Evolutionary conservation across 2,329 filamentous ascomycete species (phyloP).

Genomic region (Fusarium chuoi): DNA sequence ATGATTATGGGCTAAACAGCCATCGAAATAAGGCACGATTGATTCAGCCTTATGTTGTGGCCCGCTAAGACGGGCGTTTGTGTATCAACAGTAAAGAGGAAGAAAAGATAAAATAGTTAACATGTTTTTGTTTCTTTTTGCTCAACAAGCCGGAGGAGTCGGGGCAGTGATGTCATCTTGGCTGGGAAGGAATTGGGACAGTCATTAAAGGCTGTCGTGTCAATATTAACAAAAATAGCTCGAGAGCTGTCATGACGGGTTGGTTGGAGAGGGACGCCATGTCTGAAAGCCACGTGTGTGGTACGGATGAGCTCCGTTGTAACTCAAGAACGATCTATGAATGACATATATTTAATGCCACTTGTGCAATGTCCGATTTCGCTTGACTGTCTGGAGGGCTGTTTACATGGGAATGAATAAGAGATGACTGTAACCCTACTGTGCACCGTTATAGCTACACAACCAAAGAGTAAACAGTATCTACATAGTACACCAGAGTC

Average conservation of each 20-base stretch:
- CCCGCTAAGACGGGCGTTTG: conserved; percentile 31
- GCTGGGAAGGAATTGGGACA: conserved; percentile 39
- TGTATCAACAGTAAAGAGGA: conserved; percentile 45
- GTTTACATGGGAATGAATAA: background rate
- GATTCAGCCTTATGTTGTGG: conserved; percentile 34
- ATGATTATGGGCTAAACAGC: conserved; percentile 73
- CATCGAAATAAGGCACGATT: conserved; percentile 31
- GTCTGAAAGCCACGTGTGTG: conserved; percentile 15
- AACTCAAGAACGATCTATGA: conserved; percentile 42
- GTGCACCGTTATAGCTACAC: background rate
- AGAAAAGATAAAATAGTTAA: conserved; percentile 46
- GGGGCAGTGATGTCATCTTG: conserved; percentile 38
- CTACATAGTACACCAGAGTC: background rate
- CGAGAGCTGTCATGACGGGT: conserved; percentile 37
- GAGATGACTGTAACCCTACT: background rate
- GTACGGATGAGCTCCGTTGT: conserved; percentile 29
- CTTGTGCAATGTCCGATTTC: background rate
- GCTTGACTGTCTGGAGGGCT: background rate
- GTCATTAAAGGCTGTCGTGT: conserved; percentile 40
- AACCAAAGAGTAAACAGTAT: too few relatives aligned
- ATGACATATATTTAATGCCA: conserved; percentile 42
- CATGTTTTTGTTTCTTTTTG: conserved; percentile 43
- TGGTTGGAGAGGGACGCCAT: conserved; percentile 25
- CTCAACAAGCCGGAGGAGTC: conserved; percentile 40
- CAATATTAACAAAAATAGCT: conserved; percentile 35